phyloP scores from a whole-genome alignment of 2,329 filamentous ascomycete genomes.

The Penicillium sclerotiorum region DNA sequence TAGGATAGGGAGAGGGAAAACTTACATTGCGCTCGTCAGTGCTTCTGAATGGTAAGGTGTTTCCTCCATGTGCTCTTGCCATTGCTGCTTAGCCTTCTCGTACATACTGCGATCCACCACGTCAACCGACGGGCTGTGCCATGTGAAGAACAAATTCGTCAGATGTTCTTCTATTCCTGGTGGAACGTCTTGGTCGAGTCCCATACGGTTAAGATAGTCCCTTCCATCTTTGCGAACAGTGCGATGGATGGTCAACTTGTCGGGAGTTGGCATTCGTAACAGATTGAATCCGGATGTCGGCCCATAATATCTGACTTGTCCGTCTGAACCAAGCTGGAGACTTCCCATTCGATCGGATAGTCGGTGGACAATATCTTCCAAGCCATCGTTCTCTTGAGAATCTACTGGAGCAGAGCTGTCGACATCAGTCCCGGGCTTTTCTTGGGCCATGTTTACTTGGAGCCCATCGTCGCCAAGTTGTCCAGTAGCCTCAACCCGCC shows the following conservation, averaged over 20 bases:
- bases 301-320: constrained; percentile 36
- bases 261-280: constrained; percentile 20
- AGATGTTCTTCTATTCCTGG: constrained; percentile 36
- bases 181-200: constrained; percentile 30
- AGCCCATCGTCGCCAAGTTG: too few relatives aligned
- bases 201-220: constrained; percentile 20
- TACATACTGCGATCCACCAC: constrained; percentile 34
- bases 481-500: too few relatives aligned
- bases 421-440: background rate
- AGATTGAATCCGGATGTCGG: constrained; percentile 36
- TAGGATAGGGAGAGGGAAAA: too few relatives aligned
- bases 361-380: constrained; percentile 28
- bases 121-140: constrained; percentile 41
- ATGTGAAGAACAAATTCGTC: constrained; percentile 39
- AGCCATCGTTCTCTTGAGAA: constrained; percentile 12
- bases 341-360: constrained; percentile 35
- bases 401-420: background rate
- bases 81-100: constrained; percentile 9
- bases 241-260: constrained; percentile 11
- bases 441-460: background rate
- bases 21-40: constrained; percentile 24
- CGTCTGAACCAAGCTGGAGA: constrained; percentile 34
- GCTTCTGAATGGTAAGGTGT: constrained; percentile 20
- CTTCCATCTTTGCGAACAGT: constrained; percentile 15
- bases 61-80: constrained; percentile 6